Evolutionary conservation across 208 protist genomes (phyloP), one percentile per base, ranked within the genome.

Genomic region (Porcisia deanei): DNA sequence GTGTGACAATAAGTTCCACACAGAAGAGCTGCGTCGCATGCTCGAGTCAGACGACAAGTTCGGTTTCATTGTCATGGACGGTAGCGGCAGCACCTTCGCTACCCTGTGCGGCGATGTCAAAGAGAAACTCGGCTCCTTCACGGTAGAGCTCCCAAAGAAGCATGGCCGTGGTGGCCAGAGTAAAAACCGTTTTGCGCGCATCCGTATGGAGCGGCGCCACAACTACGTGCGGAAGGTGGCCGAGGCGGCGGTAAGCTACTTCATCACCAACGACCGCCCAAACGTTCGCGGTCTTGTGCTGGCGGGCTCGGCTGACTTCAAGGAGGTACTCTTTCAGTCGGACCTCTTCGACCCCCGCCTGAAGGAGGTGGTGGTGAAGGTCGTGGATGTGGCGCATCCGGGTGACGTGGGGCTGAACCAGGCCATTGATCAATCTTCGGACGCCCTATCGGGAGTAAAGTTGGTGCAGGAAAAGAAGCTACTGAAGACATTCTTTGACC

Each of bases 51-150:
- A 99, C 85, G 98, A 99, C 73, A 99, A 99, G 85, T 99, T 99
- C 89, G 99, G 99, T 57, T 99, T 99, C 87, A 99, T 99, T 76
- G 90, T 99, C 69, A 99, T 99, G 92, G 99, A 99, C 88, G 99
- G 99, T 90, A 99, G 95, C 74, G 99, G 99, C 65, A 88, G 89
- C 22, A 88, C 99, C 8, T 99, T 98, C 75, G 99, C 98, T 43
- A 99, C 98, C 8, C 89, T 99, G 2, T 96, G 91, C 69, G 99
- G 99, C 54, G 99, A 98, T 86, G 98, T 98, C 10, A 95, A 99
- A 69, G 94, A 98, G 53, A 97, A 99, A 68, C 87, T 99, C 0
- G 97, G 99, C 72, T 99, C 98, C 71, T 99, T 99, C 84, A 97
- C 93, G 16, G 99, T 99, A 30, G 99, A 99, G 72, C 93, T 99